These are phyloP conservation scores for Podospora bellae-mahoneyi DNA, from an alignment of 495 filamentous ascomycete species.

Conservation along the genomic window DNA sequence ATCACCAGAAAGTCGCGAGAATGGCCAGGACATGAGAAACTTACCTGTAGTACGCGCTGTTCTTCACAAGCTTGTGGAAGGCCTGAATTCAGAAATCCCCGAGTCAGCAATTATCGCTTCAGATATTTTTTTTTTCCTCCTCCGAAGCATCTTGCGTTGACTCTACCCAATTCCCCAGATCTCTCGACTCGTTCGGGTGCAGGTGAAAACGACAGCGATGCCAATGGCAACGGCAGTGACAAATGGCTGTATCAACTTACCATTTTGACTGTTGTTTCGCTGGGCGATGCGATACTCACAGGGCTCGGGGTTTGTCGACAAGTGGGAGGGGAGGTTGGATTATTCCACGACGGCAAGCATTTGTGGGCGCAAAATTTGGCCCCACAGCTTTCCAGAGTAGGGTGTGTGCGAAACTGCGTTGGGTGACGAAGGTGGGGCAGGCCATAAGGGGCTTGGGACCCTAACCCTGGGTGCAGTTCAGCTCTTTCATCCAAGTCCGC, in stretches of 20 bases:
- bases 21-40: constrained; percentile 28
- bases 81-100: constrained; percentile 59
- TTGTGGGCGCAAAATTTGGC: constrained; percentile 35
- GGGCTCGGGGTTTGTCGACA: constrained; percentile 36
- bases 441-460: not conserved
- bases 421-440: constrained; percentile 23
- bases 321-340: constrained; percentile 13
- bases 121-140: constrained; percentile 45
- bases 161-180: constrained; percentile 45
- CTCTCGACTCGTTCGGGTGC: not conserved
- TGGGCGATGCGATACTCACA: constrained; percentile 32
- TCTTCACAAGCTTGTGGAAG: constrained; percentile 96
- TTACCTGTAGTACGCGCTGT: constrained; percentile 95
- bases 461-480: too few species aligned
- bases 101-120: constrained; percentile 99
- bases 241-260: constrained; percentile 45
- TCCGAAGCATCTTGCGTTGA: constrained; percentile 98
- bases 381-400: constrained; percentile 34
- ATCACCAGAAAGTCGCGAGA: not conserved
- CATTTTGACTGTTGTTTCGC: constrained; percentile 54
- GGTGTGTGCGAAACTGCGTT: constrained; percentile 25
- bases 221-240: constrained; percentile 9
- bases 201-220: not conserved
- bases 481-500: too few species aligned
- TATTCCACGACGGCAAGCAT: constrained; percentile 32